Evolutionary conservation across 2,329 filamentous ascomycete genomes (phyloP), one percentile per base, ranked within the genome.

Genomic region (Penicillium sp.): DNA sequence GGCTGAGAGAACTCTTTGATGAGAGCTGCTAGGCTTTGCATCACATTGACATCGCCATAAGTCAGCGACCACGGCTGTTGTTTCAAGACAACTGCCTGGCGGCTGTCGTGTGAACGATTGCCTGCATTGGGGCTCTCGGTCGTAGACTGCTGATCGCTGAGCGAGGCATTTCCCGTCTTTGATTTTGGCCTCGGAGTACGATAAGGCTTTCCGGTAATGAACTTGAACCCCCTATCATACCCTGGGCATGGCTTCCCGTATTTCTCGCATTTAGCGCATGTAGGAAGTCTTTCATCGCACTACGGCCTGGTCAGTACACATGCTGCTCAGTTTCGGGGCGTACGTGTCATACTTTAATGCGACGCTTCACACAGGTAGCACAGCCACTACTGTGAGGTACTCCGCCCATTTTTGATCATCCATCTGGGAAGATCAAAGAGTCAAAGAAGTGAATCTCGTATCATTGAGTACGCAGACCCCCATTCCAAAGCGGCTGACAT

Each of bases 251-350:
- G 65, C 48, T 63, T 65, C 0, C 75, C 73, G 26, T 76, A 71
- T 38, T 65, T 75, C 37, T 73, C 71, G 57, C 75, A 77, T 63
- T 68, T 71, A 42, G 62, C 63, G 58, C 75, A 77, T 1, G 67
- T 69, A 45, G 75, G 72, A 16, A 66, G 51, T 55, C 67, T 67
- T 65, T 75, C 71, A 55, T 77, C 75, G 57, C 75, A 77, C 75
- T 77, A 55, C 55, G 16, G 51, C 11, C n/a, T 22, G 58, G 26
- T 64, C 26, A 46, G 37, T 3, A 52, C n/a, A 40, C 4, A 33
- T 22, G 19, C 22, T n/a, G 16, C n/a, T 35, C 25, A 22, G 7
- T 38, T 14, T 40, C 7, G 14, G 3, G 26, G 10, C 6, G n/a
- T 43, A 45, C 1, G 4, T 48, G 26, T 4, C 64, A 4, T 28